Base-by-base conservation (phyloP, 2,329 filamentous ascomycete species). In the Stachybotrys elegans region DNA sequence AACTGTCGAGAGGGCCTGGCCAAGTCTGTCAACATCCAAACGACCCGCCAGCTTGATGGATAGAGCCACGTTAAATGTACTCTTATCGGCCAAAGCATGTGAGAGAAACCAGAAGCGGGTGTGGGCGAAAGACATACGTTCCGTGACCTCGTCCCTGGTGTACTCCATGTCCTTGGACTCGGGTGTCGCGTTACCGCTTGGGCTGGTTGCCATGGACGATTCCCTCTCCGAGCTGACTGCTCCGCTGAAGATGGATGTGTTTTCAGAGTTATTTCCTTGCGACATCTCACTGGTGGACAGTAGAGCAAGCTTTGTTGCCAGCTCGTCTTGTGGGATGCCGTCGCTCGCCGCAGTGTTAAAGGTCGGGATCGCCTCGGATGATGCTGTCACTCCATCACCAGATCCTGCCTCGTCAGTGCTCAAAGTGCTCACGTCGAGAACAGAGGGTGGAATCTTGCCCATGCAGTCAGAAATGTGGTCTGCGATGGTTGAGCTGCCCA, bases 401-500 rank as follows among this genome's bases (percentile, higher is more conserved):
- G 25, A 29, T n/a, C 9, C 9, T 29, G 25, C 25, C 25, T 9
- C 25, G 9, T 32, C 12, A 32, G 29, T 12, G 29, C 29, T n/a
- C 14, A 32, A n/a, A 5, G 14, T 5, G 5, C 5, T 13, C 5
- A 32, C 29, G 5, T n/a, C n/a, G n/a, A n/a, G n/a, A n/a, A n/a
- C n/a, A n/a, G n/a, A n/a, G n/a, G n/a, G n/a, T n/a, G n/a, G n/a
- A n/a, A n/a, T n/a, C n/a, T n/a, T n/a, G n/a, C n/a, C n/a, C n/a
- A n/a, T n/a, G n/a, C n/a, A n/a, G n/a, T n/a, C n/a, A n/a, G n/a
- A n/a, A n/a, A n/a, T n/a, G n/a, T n/a, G n/a, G n/a, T n/a, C n/a
- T n/a, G n/a, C n/a, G n/a, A n/a, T n/a, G n/a, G 19, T 8, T 14
- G 19, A 22, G 12, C 62, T 61, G 13, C 59, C 53, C 13, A 73